A percentile compares a stretch with the other conserved stretches of the same genome.
Evolutionary conservation across 1,139 yeast genomes (phyloP).

Genomic region (Saccharomyces hybrid): DNA sequence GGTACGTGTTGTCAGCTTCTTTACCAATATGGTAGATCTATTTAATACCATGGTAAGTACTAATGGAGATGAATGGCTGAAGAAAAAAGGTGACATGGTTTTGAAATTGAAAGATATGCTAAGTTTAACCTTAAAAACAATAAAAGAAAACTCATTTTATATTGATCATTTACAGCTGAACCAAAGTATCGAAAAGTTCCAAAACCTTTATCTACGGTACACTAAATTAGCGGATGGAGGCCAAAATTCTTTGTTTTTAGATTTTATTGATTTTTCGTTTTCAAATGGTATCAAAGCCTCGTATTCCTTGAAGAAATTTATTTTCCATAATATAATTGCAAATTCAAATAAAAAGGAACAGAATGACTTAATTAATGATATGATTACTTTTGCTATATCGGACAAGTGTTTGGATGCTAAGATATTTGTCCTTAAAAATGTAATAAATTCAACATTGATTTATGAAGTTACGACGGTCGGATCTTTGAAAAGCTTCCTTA

Average conservation of each 20-base stretch:
- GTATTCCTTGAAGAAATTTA: slow-evolving; percentile 45
- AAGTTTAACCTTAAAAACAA: slow-evolving; percentile 19
- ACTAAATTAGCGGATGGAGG: slow-evolving; percentile 36
- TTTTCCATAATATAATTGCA: slow-evolving; percentile 51
- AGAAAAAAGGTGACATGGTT: slow-evolving; percentile 39
- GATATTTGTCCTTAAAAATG: slow-evolving; percentile 52
- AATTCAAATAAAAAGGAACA: slow-evolving; percentile 43
- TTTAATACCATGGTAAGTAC: slow-evolving; percentile 44
- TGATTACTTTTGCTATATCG: slow-evolving; percentile 44
- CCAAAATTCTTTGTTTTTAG: slow-evolving; percentile 37
- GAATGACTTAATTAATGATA: slow-evolving; percentile 44
- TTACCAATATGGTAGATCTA: slow-evolving; percentile 63
- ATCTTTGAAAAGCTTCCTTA: slow-evolving; percentile 44
- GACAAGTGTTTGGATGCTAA: slow-evolving; percentile 46
- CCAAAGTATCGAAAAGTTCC: slow-evolving; percentile 61
- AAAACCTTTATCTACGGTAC: slow-evolving; percentile 44
- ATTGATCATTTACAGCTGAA: slow-evolving; percentile 58
- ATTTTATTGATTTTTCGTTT: slow-evolving; percentile 34
- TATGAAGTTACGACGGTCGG: slow-evolving; percentile 52
- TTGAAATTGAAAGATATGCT: slow-evolving; percentile 27
- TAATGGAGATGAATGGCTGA: slow-evolving; percentile 57
- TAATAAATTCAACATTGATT: slow-evolving; percentile 60
- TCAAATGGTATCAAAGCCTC: slow-evolving; percentile 32
- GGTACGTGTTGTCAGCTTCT: slow-evolving; percentile 32
- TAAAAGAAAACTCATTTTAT: slow-evolving; percentile 24